phyloP scores from a whole-genome alignment of 1,139 yeast genomes.

The Arxiozyma slooffiae region DNA sequence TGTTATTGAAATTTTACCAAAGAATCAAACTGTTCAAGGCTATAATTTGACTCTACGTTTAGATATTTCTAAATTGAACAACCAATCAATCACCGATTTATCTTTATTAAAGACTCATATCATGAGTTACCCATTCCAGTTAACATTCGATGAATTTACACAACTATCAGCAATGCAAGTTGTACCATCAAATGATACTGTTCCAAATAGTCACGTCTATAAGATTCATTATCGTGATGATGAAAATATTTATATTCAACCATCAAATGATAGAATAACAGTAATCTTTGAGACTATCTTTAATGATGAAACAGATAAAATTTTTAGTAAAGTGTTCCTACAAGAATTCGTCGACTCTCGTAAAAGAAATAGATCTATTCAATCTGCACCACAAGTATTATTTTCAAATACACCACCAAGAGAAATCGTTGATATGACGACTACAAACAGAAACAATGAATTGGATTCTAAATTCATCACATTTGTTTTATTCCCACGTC shows the following conservation, averaged over 20 bases:
- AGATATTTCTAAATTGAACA: constrained; percentile 43
- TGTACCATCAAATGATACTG: constrained; percentile 19
- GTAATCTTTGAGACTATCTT: constrained; percentile 90
- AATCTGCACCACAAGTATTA: constrained; percentile 96
- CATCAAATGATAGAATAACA: constrained; percentile 92
- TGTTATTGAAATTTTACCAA: neutral
- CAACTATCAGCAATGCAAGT: constrained; percentile 49
- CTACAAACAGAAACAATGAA: constrained; percentile 1
- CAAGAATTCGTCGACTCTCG: constrained; percentile 98
- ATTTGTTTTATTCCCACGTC: constrained; percentile 57
- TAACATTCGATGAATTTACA: constrained; percentile 73
- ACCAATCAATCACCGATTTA: constrained; percentile 42
- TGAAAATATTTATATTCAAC: constrained; percentile 82
- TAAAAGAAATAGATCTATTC: constrained; percentile 84
- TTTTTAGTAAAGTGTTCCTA: constrained; percentile 86
- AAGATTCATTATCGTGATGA: constrained; percentile 84
- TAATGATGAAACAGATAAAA: constrained; percentile 93
- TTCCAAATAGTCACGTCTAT: constrained; percentile 41
- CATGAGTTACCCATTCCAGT: constrained; percentile 86
- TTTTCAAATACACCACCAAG: constrained; percentile 92
- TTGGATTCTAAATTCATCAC: constrained; percentile 48
- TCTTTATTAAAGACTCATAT: constrained; percentile 75
- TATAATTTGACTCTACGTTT: constrained; percentile 72
- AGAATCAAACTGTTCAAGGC: constrained; percentile 35
- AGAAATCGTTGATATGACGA: constrained; percentile 48